Base-by-base conservation (phyloP, 441 rosid species). In the Theobroma grandiflorum region DNA sequence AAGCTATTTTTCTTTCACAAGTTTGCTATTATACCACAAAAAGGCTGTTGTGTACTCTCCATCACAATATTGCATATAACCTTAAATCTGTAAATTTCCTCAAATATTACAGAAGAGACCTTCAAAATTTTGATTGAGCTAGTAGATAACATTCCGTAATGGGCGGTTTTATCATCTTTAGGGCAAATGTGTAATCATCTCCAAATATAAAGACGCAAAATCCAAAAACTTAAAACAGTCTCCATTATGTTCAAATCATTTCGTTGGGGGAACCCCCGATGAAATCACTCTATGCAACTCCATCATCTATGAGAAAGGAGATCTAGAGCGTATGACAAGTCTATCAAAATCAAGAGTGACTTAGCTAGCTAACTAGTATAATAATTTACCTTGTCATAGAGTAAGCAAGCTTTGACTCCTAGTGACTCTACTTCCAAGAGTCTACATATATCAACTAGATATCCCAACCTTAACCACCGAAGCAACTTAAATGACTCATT, bases 381-480 rank as follows among this genome's bases (percentile, higher is more conserved):
- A 62, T 12, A 33, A 62, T 33, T 62, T 62, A 1, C n/a, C 40
- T 61, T 31, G 3, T 62, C 38, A 62, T 62, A 62, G 66, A 33
- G 47, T 16, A 18, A 15, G 26, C 6, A 22, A 22, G 66, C 8
- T 62, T 62, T 40, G 38, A 4, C 40, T 33, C 64, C 37, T 5
- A 12, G n/a, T 31, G 9, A 35, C 67, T 63, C 43, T 35, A 33
- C 15, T 63, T 63, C 42, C 10, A 35, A 15, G 42, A 33, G 63
- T 31, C 18, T 2, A 63, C 3, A 63, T 35, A 35, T 15, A 14
- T 61, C 42, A 63, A 63, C 67, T 33, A 62, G 63, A 62, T 33
- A 62, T 62, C 66, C 66, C 40, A 62, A 33, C 33, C 66, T 62
- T 33, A 63, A 63, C 65, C 35, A 58, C 62, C 33, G 9, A 61